Conservation (phyloP, 2,329 filamentous ascomycete genomes). For the Lomentospora prolificans region DNA sequence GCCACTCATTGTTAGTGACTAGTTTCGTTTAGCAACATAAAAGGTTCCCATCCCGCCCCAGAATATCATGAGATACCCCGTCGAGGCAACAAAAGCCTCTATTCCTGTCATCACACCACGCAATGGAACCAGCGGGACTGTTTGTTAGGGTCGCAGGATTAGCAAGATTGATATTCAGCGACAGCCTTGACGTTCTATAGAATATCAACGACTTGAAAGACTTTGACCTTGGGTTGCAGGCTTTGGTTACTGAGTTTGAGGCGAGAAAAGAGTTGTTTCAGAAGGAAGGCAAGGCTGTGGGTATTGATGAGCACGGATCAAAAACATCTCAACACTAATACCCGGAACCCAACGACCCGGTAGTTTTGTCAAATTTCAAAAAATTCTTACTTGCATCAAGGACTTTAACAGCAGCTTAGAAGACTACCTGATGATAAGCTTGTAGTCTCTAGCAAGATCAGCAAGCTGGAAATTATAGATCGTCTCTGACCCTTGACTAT, state of each 20-base stretch:
- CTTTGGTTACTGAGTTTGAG: background rate
- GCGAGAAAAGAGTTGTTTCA: background rate
- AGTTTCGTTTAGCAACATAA: no score
- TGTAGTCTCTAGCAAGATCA: no score
- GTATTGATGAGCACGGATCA: background rate
- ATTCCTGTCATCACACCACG: no score
- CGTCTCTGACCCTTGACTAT: no score
- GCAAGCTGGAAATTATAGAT: no score
- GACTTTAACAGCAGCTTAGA: background rate
- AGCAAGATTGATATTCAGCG: background rate
- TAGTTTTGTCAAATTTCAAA: background rate
- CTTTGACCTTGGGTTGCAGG: background rate
- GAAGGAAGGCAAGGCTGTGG: background rate
- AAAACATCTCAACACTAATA: background rate
- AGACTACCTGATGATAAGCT: no score
- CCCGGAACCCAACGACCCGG: background rate
- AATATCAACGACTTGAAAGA: background rate
- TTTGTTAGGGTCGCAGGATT: background rate
- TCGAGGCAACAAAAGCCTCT: no score
- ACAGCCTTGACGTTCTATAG: background rate
- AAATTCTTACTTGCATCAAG: background rate
- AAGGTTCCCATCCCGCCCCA: no score
- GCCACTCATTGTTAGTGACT: conserved; percentile 14
- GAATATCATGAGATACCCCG: no score
- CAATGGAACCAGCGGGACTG: background rate